Evolutionary conservation across 106 monocot genomes (phyloP).

Genomic region (Phalaenopsis aphrodite): DNA sequence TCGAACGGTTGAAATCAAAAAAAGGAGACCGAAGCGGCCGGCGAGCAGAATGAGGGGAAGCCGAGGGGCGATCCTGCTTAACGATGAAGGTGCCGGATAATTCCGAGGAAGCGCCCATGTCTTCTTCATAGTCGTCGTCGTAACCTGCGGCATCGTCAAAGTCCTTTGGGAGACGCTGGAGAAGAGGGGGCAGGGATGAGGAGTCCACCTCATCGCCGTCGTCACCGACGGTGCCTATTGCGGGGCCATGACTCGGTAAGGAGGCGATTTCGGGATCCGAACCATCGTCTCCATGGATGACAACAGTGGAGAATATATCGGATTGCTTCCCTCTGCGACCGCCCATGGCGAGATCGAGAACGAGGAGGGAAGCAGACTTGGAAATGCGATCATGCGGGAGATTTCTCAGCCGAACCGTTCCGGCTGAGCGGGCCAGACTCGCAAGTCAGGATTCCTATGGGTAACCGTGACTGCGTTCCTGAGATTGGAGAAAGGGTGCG

Average conservation of each 20-base stretch:
- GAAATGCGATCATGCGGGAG: not conserved
- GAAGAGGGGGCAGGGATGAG: slow-evolving; percentile 83
- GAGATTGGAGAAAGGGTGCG: too few species aligned
- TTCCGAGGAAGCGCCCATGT: slow-evolving; percentile 4
- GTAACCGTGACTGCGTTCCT: too few species aligned
- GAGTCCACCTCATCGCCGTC: slow-evolving; percentile 60
- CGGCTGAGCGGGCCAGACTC: not conserved
- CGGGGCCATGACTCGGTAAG: not conserved
- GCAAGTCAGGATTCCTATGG: too few species aligned
- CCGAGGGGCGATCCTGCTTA: slow-evolving; percentile 26
- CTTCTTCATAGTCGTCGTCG: slow-evolving; percentile 31
- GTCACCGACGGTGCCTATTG: not conserved
- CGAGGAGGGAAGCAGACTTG: not conserved
- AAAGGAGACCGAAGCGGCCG: slow-evolving; percentile 27
- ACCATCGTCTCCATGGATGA: slow-evolving; percentile 56
- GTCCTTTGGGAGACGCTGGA: slow-evolving; percentile 92
- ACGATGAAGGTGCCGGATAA: slow-evolving; percentile 71
- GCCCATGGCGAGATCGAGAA: not conserved
- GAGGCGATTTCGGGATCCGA: slow-evolving; percentile 4
- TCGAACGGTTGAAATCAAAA: slow-evolving; percentile 36
- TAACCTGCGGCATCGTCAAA: slow-evolving; percentile 52
- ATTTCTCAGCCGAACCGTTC: not conserved
- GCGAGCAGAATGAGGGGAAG: slow-evolving; percentile 13
- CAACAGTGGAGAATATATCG: slow-evolving; percentile 79
- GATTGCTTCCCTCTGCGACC: slow-evolving; percentile 18